Evolutionary conservation across 176 grass and related monocot species (phyloP), one percentile per base, ranked within the genome.

Genomic region (Aegilops umbellulata): DNA sequence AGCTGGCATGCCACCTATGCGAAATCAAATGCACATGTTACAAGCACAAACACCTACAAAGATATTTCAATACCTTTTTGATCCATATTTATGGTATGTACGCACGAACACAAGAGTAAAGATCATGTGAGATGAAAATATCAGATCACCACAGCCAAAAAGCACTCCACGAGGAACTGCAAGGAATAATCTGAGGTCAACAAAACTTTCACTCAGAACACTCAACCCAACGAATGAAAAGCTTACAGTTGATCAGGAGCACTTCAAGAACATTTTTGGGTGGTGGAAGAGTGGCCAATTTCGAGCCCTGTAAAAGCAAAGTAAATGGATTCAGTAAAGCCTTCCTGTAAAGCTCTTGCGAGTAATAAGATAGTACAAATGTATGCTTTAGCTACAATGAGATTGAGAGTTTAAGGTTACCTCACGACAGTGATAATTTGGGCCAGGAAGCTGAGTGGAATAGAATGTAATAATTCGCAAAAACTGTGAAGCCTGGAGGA

Each of bases 41-140:
- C 55, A 85, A 20, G 19, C 30, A 80, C 8, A 5, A 30, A 87
- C 24, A 31, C 64, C 60, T 23, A 57, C 15, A 16, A 4, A 68
- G 44, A 80, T 67, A 86, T 46, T 65, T 8, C 9, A 46, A 1
- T 88, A 99, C 97, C 97, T 94, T 77, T 93, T 99, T 68, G 92
- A 91, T 23, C 94, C 97, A 90, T 96, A 99, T 81, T 99, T 99
- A 76, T 96, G 71, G 84, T 99, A 99, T 76, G 94, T 93, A 80
- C 79, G 85, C 57, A 99, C 94, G 23, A 99, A 99, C 80, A 99
- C 97, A 41, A 99, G 87, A 58, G 92, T 96, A 85, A 99, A 99
- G 72, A 99, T 99, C 97, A 99, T 94, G 79, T 96, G 97, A 69
- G 97, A 99, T 30, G 97, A 99, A 94, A 99, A 99, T 83, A 99